Base-by-base conservation (phyloP, 2,329 filamentous ascomycete species). In the Hypoxylon sp. region DNA sequence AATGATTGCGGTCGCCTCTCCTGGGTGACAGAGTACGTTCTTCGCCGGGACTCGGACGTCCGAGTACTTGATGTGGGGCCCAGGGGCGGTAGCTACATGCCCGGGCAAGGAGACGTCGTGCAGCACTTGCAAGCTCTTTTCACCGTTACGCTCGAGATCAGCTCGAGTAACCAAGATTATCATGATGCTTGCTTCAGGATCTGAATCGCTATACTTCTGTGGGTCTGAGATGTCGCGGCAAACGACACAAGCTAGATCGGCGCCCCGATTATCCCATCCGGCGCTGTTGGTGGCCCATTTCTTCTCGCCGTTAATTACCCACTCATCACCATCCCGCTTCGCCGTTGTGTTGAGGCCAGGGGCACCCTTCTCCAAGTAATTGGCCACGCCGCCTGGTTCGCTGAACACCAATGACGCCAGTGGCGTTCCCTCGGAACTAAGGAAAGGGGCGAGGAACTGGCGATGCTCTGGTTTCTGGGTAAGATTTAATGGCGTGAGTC, bases 271-370 rank as follows among this genome's bases (percentile, higher is more conserved):
- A 63, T 87, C 85, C 85, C 84, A 88, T 13, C 86, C 85, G 0
- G 79, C 82, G 56, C 79, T 80, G 71, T 87, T 88, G 1, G 85
- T 86, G 10, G 85, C 83, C 85, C 86, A 88, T 41, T 86, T 53
- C 81, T 88, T 87, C 69, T 87, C 85, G 2, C 86, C 86, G 70
- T 82, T 83, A 25, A 88, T 70, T 2, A 87, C 72, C 82, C 83
- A 87, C 46, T 83, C 79, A 36, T 85, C 80, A 0, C 82, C 84
- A n/a, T 86, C 82, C 9, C 73, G 73, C 19, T 76, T 75, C 0
- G 85, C 85, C 1, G 82, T 85, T 2, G 85, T 87, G 49, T 80
- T 76, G 38, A 88, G 74, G 0, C 86, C 85, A 2, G 75, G 76
- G 0, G 79, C 83, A 1, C 84, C 85, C 48, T 80, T 80, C 71